A percentile compares a stretch with the other conserved stretches of the same genome.
Evolutionary conservation across 495 filamentous ascomycete genomes (phyloP).

Genomic region (Penicillium simplicissimum): DNA sequence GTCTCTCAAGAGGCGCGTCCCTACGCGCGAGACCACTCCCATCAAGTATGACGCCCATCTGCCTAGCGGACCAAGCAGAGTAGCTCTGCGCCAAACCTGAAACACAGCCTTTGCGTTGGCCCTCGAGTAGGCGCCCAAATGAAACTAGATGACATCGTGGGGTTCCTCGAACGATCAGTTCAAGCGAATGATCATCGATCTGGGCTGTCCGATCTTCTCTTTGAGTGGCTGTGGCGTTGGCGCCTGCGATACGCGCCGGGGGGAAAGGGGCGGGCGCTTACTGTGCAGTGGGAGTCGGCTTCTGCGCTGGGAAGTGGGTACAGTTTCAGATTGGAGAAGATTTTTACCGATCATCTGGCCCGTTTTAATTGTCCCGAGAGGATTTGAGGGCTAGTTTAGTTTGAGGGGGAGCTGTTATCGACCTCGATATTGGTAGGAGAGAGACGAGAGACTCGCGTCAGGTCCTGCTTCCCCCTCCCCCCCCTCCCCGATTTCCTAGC

Average conservation of each 20-base stretch:
- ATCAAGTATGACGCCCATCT: conserved; percentile 15
- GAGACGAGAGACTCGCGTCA: neutral
- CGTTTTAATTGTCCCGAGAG: neutral
- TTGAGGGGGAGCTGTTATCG: too few species aligned
- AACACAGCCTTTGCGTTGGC: conserved; percentile 28
- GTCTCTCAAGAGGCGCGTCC: conserved; percentile 10
- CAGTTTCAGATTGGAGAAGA: conserved; percentile 19
- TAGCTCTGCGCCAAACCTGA: conserved; percentile 18
- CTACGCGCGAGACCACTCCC: conserved; percentile 22
- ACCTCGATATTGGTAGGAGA: neutral
- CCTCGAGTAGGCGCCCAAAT: conserved; percentile 37
- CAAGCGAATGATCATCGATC: conserved; percentile 13
- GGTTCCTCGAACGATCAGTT: neutral
- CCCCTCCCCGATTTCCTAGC: neutral
- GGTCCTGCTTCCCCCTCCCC: neutral
- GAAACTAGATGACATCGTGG: conserved; percentile 35
- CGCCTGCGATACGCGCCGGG: conserved; percentile 41
- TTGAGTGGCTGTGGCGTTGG: conserved; percentile 14
- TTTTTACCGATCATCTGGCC: neutral
- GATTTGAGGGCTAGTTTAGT: neutral
- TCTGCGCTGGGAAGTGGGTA: conserved; percentile 4
- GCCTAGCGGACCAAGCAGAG: conserved; percentile 11
- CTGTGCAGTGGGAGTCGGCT: conserved; percentile 6
- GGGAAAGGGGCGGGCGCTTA: conserved; percentile 31
- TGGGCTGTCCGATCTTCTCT: conserved; percentile 20